Evolutionary conservation across 805 yeast species (phyloP), one percentile per base, ranked within the genome.

Genomic region (Yarrowia yakushimensis): DNA sequence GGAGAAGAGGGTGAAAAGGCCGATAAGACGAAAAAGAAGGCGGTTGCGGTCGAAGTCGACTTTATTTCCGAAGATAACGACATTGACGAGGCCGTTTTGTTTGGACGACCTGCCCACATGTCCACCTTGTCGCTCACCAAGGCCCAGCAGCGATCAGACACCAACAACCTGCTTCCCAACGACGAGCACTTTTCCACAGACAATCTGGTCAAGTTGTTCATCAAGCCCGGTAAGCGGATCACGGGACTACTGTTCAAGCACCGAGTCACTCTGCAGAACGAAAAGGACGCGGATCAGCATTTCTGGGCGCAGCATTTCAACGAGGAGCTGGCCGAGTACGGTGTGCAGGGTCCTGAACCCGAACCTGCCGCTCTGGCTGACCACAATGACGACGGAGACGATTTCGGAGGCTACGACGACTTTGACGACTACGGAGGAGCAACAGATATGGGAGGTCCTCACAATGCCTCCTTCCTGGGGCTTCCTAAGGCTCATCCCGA

Each of bases 121-220:
- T 66, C 77, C 3, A 69, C 74, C 18, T 73, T 80, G 23, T 77
- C 76, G 45, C 66, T 82, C 34, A 79, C 85, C 2, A 74, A 76
- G 60, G 70, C 77, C 5, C 76, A 76, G 48, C 71, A 79, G 70
- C 69, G 70, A 12, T 75, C 80, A 4, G 76, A 75, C 3, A 72
- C 78, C 36, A 77, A 77, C 54, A 80, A 82, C 68, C 70, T 84
- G 45, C 74, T 90, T 8, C 96, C 96, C 0, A 86, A 84, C 66
- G 96, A 90, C 71, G 77, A 82, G 65, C 85, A 82, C 65, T 90
- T 88, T 72, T 81, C 86, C 6, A 85, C 96, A 0, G 82, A 82
- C 55, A 81, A 83, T 63, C 79, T 93, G 63, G 81, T 88, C 9
- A 81, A 81, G 63, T 76, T 90, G 33, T 88, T 88, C 69, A 74